Conservation (phyloP, 805 yeast genomes). For the Hanseniaspora meyeri region DNA sequence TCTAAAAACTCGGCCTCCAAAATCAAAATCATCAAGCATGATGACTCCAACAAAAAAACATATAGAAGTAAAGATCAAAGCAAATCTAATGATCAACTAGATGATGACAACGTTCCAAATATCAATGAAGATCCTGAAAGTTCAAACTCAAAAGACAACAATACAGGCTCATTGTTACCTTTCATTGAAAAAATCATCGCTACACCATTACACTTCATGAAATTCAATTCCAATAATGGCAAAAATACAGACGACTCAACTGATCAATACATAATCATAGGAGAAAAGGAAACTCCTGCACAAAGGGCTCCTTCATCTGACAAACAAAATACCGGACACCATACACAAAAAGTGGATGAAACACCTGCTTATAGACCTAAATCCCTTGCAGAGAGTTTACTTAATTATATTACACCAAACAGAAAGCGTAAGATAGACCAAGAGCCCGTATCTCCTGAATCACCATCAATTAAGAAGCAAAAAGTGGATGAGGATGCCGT, state of each 20-base stretch:
- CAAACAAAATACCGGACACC: background rate
- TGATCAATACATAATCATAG: slow-evolving; percentile 3
- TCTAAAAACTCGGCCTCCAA: background rate
- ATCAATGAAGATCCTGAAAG: background rate
- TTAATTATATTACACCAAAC: slow-evolving; percentile 34
- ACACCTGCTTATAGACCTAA: slow-evolving; percentile 16
- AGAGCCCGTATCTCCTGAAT: background rate
- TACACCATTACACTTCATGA: slow-evolving; percentile 11
- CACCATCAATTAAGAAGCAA: slow-evolving; percentile 1
- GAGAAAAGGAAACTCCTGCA: background rate
- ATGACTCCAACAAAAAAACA: background rate
- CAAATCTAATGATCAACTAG: background rate
- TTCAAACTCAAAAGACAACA: background rate
- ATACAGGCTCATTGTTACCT: background rate
- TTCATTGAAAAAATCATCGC: slow-evolving; percentile 11
- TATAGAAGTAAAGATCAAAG: background rate
- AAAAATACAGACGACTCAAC: background rate
- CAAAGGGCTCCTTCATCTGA: background rate
- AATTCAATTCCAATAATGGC: background rate
- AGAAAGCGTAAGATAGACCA: slow-evolving; percentile 17
- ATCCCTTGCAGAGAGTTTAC: slow-evolving; percentile 49
- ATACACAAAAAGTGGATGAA: background rate
- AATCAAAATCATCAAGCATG: background rate
- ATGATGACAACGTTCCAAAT: background rate
- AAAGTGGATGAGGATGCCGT: slow-evolving; percentile 12